A percentile compares a stretch with the other conserved stretches of the same genome.
phyloP scores from a whole-genome alignment of 495 filamentous ascomycete genomes.

The Daldinia caldariorum region DNA sequence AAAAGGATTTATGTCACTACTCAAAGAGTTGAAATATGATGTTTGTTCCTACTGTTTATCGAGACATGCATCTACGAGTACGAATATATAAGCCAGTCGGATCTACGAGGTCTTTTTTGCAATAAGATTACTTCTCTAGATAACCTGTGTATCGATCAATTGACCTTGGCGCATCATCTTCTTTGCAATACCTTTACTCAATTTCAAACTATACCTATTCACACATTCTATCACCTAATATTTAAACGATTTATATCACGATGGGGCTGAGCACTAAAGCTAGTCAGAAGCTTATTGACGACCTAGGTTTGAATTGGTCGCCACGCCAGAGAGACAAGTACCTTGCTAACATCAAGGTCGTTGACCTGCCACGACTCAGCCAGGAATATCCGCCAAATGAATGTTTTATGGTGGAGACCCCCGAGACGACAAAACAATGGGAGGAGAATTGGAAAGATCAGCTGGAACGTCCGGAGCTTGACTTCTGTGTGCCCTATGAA shows the following conservation, averaged over 20 bases:
- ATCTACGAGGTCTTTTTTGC: not conserved
- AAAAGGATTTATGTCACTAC: not conserved
- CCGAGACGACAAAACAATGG: not conserved
- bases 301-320: conserved; percentile 14
- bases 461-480: too few relatives aligned
- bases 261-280: not conserved
- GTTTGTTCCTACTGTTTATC: not conserved
- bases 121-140: not conserved
- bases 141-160: not conserved
- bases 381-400: not conserved
- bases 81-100: not conserved
- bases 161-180: not conserved
- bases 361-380: not conserved
- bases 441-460: not conserved
- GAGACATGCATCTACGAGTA: not conserved
- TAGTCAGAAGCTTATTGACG: not conserved
- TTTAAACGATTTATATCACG: not conserved
- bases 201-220: not conserved
- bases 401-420: not conserved
- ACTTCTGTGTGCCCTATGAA: not conserved
- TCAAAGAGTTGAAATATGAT: not conserved
- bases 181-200: not conserved
- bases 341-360: conserved; percentile 4
- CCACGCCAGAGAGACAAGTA: not conserved
- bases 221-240: not conserved